phyloP scores from a whole-genome alignment of 1,139 yeast genomes.

The Candida glucosophila region DNA sequence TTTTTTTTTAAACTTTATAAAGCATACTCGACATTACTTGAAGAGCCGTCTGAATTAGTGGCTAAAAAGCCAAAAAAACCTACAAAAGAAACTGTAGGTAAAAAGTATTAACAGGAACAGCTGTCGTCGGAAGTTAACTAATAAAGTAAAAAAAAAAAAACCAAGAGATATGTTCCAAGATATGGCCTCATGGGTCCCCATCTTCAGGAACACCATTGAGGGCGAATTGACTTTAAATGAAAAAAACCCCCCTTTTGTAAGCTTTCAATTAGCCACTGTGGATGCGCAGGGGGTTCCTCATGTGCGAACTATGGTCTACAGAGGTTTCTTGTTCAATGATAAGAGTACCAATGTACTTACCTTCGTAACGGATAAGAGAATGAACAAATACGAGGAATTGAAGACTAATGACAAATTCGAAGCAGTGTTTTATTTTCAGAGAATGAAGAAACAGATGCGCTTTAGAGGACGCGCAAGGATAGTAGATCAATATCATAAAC shows the following conservation, averaged over 20 bases:
- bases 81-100: no score
- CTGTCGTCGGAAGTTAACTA: no score
- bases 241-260: constrained; percentile 35
- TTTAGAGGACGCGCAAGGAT: constrained; percentile 57
- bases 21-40: no score
- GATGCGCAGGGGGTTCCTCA: constrained; percentile 50
- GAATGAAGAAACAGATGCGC: constrained; percentile 58
- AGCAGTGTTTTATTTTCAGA: constrained; percentile 67
- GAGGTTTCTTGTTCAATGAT: constrained; percentile 72
- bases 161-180: constrained; percentile 28
- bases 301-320: constrained; percentile 60
- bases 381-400: constrained; percentile 53
- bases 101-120: no score
- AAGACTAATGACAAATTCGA: constrained; percentile 48
- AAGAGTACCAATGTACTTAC: constrained; percentile 58
- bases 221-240: constrained; percentile 28
- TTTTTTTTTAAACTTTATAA: no score
- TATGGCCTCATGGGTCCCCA: constrained; percentile 70
- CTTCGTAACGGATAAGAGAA: constrained; percentile 66
- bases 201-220: constrained; percentile 42
- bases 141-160: no score
- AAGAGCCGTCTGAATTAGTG: no score
- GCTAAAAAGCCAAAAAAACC: no score
- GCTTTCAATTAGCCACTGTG: constrained; percentile 66
- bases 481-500: constrained; percentile 25